These are phyloP conservation scores for Blastobotrys mokoenaii DNA, from an alignment of 805 yeast genomes.

Conservation along the genomic window DNA sequence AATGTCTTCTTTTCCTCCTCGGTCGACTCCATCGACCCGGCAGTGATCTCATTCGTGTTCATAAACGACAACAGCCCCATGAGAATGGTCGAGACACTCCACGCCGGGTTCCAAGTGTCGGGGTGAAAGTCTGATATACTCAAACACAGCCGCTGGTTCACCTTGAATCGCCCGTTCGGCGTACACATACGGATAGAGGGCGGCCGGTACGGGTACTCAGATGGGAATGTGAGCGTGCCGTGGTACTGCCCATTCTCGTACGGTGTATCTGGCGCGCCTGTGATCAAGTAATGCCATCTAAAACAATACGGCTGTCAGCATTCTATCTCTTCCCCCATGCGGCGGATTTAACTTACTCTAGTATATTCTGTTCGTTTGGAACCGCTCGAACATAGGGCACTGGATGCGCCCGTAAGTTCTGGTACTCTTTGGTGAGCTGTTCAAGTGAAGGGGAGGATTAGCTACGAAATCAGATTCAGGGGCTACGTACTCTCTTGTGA, in stretches of 20 bases:
- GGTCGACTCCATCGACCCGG: slow-evolving; percentile 56
- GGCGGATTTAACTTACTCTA: slow-evolving; percentile 35
- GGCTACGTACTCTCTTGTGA: slow-evolving; percentile 23
- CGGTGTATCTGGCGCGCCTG: slow-evolving; percentile 88
- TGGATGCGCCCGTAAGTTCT: slow-evolving; percentile 64
- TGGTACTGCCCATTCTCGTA: slow-evolving; percentile 83
- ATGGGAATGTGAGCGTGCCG: slow-evolving; percentile 71
- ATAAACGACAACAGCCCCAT: slow-evolving; percentile 83
- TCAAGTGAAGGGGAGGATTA: too few relatives aligned
- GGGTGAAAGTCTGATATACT: slow-evolving; percentile 93
- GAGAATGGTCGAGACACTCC: slow-evolving; percentile 86
- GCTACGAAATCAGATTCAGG: too few relatives aligned
- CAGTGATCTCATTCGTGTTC: slow-evolving; percentile 79
- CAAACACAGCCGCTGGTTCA: slow-evolving; percentile 74
- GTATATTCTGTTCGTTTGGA: slow-evolving; percentile 78
- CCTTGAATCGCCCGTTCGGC: slow-evolving; percentile 63
- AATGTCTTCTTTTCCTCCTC: not conserved
- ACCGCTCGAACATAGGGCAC: slow-evolving; percentile 79
- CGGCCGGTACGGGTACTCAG: slow-evolving; percentile 84
- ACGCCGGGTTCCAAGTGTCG: slow-evolving; percentile 91
- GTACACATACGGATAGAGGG: slow-evolving; percentile 79
- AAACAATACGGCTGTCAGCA: not conserved
- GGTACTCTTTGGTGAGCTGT: slow-evolving; percentile 69
- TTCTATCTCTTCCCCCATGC: too few relatives aligned
- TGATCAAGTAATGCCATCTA: slow-evolving; percentile 82